These are phyloP conservation scores for Papilionanthe hybrid DNA, from an alignment of 116 monocot species.

Conservation along the genomic window DNA sequence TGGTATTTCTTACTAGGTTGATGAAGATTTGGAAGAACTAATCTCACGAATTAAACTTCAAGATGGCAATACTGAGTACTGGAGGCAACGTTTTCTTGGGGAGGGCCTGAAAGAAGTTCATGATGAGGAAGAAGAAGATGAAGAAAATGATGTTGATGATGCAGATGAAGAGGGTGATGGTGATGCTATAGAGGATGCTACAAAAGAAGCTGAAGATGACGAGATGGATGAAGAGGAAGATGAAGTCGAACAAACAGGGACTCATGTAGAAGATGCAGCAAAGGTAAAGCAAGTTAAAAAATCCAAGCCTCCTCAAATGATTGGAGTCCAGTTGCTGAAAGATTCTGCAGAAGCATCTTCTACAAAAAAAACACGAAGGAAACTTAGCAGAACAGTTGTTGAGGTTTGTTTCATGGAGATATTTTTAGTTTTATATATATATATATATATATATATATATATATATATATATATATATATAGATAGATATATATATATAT, in stretches of 20 bases:
- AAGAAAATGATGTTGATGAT: conserved; percentile 35
- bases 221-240: conserved; percentile 70
- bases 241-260: conserved; percentile 67
- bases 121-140: conserved; percentile 23
- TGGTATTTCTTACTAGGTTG: conserved; percentile 44
- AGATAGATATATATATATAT: no score
- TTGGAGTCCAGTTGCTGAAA: conserved; percentile 87
- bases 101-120: conserved; percentile 52
- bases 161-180: conserved; percentile 53
- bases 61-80: conserved; percentile 94
- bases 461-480: no score
- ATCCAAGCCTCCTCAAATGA: conserved; percentile 83
- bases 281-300: conserved; percentile 77
- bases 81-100: conserved; percentile 90
- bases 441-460: not conserved
- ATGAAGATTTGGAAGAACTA: conserved; percentile 90
- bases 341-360: conserved; percentile 66
- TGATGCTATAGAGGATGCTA: conserved; percentile 52
- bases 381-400: conserved; percentile 36
- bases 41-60: conserved; percentile 75
- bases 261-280: conserved; percentile 37
- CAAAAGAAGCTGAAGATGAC: conserved; percentile 69
- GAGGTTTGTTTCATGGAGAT: conserved; percentile 35
- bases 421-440: not conserved
- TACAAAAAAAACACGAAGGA: conserved; percentile 48